phyloP scores from a whole-genome alignment of 352 stramenopile species.

The Globisporangium middletonii region DNA sequence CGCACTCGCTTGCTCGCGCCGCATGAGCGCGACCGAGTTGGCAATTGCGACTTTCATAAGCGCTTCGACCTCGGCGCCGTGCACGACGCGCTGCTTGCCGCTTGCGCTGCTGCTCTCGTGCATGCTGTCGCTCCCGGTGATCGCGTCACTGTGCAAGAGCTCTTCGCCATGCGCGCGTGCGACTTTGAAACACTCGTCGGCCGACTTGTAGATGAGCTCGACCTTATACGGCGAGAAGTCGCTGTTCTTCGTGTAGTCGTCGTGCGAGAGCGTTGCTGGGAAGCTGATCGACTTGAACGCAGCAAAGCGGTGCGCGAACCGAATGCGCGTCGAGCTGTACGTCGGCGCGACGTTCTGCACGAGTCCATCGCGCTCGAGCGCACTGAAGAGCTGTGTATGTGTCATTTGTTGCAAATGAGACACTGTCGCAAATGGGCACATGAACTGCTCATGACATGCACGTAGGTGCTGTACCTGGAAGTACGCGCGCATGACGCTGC shows the following conservation, averaged over 20 bases:
- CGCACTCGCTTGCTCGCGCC: constrained; percentile 30
- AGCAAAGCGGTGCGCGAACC: constrained; percentile 76
- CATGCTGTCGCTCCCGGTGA: constrained; percentile 6
- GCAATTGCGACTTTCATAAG: constrained; percentile 57
- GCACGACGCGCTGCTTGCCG: constrained; percentile 12
- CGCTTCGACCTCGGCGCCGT: constrained; percentile 41
- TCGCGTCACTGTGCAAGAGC: constrained; percentile 34
- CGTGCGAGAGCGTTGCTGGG: constrained; percentile 56
- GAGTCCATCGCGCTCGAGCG: constrained; percentile 65
- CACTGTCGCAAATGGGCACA: too few species aligned
- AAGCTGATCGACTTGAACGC: constrained; percentile 73
- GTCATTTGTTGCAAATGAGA: too few species aligned
- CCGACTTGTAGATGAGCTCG: constrained; percentile 78
- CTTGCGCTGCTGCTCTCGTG: constrained; percentile 6
- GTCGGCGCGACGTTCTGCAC: constrained; percentile 34
- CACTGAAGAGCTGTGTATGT: constrained; percentile 36
- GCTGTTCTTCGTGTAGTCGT: constrained; percentile 72
- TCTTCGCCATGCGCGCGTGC: constrained; percentile 47
- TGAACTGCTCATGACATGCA: too few species aligned
- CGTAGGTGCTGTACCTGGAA: constrained; percentile 40
- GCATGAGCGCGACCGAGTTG: constrained; percentile 55
- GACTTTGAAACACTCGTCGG: constrained; percentile 80
- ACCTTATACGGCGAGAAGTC: constrained; percentile 72
- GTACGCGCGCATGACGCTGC: constrained; percentile 69
- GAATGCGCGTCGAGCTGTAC: constrained; percentile 61